Percentiles rank a stretch among this genome's conserved stretches.
Evolutionary conservation across 169 alveolate species (phyloP).

Genomic region (Ichthyophthirius multifiliis): DNA sequence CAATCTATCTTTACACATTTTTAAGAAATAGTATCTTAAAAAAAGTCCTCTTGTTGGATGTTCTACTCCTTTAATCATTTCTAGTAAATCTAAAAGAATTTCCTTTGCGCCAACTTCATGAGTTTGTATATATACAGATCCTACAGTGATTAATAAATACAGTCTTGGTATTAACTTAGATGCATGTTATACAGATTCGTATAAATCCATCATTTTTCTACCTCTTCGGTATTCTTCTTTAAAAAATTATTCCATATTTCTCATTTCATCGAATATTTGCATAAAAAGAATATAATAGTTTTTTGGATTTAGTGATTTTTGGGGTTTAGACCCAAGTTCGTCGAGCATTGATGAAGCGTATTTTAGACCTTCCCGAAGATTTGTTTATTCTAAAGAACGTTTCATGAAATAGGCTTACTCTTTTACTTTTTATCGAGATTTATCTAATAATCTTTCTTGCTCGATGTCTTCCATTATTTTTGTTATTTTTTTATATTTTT

Average conservation of each 20-base stretch:
- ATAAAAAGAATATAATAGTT: slow-evolving; percentile 89
- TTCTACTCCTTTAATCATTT: slow-evolving; percentile 94
- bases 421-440: slow-evolving; percentile 70
- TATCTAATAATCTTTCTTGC: slow-evolving; percentile 77
- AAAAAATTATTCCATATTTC: slow-evolving; percentile 88
- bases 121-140: slow-evolving; percentile 92
- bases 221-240: slow-evolving; percentile 93
- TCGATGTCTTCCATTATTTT: slow-evolving; percentile 35
- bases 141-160: slow-evolving; percentile 92
- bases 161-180: slow-evolving; percentile 95
- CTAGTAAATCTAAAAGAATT: slow-evolving; percentile 91
- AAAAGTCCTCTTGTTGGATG: slow-evolving; percentile 96
- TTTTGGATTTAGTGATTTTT: slow-evolving; percentile 86
- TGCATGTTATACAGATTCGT: slow-evolving; percentile 96
- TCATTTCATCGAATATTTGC: slow-evolving; percentile 95
- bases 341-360: slow-evolving; percentile 92
- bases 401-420: slow-evolving; percentile 71
- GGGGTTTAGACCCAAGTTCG: slow-evolving; percentile 91
- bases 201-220: slow-evolving; percentile 89
- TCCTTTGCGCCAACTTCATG: slow-evolving; percentile 89
- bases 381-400: slow-evolving; percentile 80
- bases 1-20: slow-evolving; percentile 93
- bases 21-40: slow-evolving; percentile 92
- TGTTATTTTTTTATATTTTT: not conserved
- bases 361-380: slow-evolving; percentile 88